These are phyloP conservation scores for Helianthus tuberosus DNA, from an alignment of 129 eudicot species.

Conservation along the genomic window DNA sequence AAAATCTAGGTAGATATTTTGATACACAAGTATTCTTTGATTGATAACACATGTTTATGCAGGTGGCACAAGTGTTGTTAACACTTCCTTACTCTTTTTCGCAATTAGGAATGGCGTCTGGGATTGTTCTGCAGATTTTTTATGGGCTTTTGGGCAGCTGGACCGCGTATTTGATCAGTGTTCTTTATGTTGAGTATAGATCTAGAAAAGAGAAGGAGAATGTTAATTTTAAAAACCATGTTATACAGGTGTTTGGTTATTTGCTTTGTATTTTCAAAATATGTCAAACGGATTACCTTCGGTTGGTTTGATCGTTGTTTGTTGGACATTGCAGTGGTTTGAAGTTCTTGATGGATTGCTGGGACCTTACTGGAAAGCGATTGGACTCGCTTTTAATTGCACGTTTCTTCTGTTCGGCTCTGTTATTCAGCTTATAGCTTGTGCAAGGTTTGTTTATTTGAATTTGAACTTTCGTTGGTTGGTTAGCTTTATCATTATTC, in stretches of 20 bases:
- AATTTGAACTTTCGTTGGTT: not conserved
- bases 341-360: conserved; percentile 94
- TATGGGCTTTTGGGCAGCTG: conserved; percentile 93
- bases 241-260: conserved; percentile 78
- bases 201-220: conserved; percentile 86
- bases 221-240: conserved; percentile 97
- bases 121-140: conserved; percentile 75
- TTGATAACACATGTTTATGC: conserved; percentile 17
- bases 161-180: conserved; percentile 98
- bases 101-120: conserved; percentile 86
- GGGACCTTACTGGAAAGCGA: conserved; percentile 96
- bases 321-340: conserved; percentile 67
- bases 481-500: too few species aligned
- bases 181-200: conserved; percentile 84
- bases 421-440: conserved; percentile 95
- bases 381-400: conserved; percentile 89
- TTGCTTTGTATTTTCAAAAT: not conserved
- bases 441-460: conserved; percentile 61
- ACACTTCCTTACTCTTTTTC: conserved; percentile 94
- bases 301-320: not conserved
- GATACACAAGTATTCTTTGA: conserved; percentile 1
- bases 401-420: conserved; percentile 98
- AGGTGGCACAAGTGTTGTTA: conserved; percentile 97
- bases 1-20: not conserved
- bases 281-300: too few species aligned